Conservation (phyloP, 495 filamentous ascomycete genomes). For the Hyphodiscus hymeniophilus region DNA sequence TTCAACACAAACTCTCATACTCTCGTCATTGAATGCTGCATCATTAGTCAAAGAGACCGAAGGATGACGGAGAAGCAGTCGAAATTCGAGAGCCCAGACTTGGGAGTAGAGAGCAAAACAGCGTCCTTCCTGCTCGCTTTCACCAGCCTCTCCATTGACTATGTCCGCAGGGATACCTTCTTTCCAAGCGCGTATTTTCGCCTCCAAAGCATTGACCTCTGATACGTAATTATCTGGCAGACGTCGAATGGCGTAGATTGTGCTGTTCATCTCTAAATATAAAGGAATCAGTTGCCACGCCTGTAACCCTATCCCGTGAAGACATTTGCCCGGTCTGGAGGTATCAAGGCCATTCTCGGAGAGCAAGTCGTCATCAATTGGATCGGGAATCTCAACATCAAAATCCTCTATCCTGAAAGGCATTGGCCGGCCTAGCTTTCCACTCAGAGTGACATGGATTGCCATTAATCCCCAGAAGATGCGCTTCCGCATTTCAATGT, state of each 20-base stretch:
- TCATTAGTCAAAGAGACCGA: conserved; percentile 56
- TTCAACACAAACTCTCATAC: conserved; percentile 60
- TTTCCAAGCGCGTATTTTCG: conserved; percentile 45
- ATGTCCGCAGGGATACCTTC: conserved; percentile 50
- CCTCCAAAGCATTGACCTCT: conserved; percentile 54
- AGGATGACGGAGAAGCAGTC: conserved; percentile 57
- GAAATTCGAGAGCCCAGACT: conserved; percentile 38
- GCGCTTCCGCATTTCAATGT: conserved; percentile 68
- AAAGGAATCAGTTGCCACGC: conserved; percentile 51
- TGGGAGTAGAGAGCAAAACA: conserved; percentile 43
- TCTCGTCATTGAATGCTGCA: conserved; percentile 51
- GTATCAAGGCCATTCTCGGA: conserved; percentile 42
- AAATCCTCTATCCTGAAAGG: conserved; percentile 59
- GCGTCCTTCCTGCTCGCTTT: conserved; percentile 41
- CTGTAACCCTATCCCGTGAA: conserved; percentile 54
- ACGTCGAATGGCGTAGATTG: conserved; percentile 56
- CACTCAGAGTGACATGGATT: conserved; percentile 56
- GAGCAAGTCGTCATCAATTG: conserved; percentile 58
- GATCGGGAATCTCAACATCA: conserved; percentile 65
- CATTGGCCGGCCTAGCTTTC: conserved; percentile 71
- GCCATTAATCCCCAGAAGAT: conserved; percentile 63
- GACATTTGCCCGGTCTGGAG: conserved; percentile 46
- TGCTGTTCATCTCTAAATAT: conserved; percentile 62
- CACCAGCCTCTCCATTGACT: conserved; percentile 27
- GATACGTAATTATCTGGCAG: conserved; percentile 50